These are phyloP conservation scores for Penicillium sp. DNA, from an alignment of 2,329 filamentous ascomycete species.

Conservation along the genomic window DNA sequence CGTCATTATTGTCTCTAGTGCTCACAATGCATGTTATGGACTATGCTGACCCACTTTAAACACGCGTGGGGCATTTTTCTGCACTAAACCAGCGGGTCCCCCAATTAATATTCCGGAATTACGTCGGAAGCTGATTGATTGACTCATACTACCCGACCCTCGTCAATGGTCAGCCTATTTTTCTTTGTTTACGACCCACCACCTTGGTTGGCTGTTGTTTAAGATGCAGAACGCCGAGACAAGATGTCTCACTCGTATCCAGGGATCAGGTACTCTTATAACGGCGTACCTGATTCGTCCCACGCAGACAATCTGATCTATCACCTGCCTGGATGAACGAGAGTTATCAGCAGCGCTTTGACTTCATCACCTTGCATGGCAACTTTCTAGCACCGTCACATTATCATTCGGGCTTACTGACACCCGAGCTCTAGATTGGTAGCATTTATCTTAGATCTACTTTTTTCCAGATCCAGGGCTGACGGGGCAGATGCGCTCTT, in stretches of 20 bases:
- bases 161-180: neutral
- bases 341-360: neutral
- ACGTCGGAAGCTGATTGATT: slow-evolving; percentile 13
- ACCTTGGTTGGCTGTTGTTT: slow-evolving; percentile 4
- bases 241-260: neutral
- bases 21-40: slow-evolving; percentile 2
- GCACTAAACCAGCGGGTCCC: slow-evolving; percentile 1
- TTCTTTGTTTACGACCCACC: slow-evolving; percentile 2
- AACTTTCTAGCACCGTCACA: neutral
- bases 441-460: slow-evolving; percentile 3
- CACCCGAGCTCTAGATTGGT: slow-evolving; percentile 9
- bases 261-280: neutral
- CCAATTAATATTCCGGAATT: neutral
- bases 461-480: slow-evolving; percentile 3
- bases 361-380: slow-evolving; percentile 4
- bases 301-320: neutral
- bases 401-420: slow-evolving; percentile 10
- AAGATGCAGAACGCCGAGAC: slow-evolving; percentile 14
- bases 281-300: slow-evolving; percentile 5
- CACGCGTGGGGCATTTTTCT: slow-evolving; percentile 13
- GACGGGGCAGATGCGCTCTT: slow-evolving; percentile 1
- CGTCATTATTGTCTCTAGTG: slow-evolving; percentile 4
- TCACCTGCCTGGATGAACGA: neutral
- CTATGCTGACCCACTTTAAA: slow-evolving; percentile 3
- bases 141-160: slow-evolving; percentile 9